Evolutionary conservation across 2,329 filamentous ascomycete species (phyloP), one percentile per base, ranked within the genome.

Genomic region (Aspergillus sp.): DNA sequence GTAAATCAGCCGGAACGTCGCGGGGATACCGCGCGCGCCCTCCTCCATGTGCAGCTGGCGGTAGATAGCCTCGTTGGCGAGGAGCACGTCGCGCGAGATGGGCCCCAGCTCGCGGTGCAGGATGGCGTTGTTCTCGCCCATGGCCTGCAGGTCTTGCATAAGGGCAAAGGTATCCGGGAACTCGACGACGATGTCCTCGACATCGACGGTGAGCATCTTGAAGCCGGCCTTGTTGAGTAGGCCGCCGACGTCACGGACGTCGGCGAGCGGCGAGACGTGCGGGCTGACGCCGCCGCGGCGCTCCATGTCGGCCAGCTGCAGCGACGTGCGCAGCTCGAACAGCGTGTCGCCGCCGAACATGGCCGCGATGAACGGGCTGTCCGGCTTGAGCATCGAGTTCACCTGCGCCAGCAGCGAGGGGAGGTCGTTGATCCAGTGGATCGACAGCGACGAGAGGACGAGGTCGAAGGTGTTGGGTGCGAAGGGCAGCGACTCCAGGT

Each of bases 351-450:
- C 94, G 51, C 94, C 94, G 55, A 96, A 86, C 92, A 99, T 99
- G 60, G 93, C 93, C 13, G 89, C 93, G 44, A 99, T 86, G 67
- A 99, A 96, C 1, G 95, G 91, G 51, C 83, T 82, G 70, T 99
- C 94, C 0, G 93, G 91, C 72, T 95, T 95, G 22, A 99, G 81
- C 32, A 95, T 78, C 59, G 83, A 82, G 76, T 96, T 95, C 67
- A 96, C 87, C 67, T 95, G 90, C 1, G 85, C 79, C 2, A 99
- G 80, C 10, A 95, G 78, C 1, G 88, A 89, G 0, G 94, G 94
- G 4, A 99, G 82, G 70, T 99, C 90, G 70, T 99, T 99, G 78
- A 96, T 88, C 94, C 94, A 99, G 73, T 99, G 94, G 68, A 99
- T 79, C 52, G 88, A 92, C 53, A 96, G 76, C 51, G 88, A 95